phyloP scores from a whole-genome alignment of 768 basidiomycete species.

The Suillus sp. region DNA sequence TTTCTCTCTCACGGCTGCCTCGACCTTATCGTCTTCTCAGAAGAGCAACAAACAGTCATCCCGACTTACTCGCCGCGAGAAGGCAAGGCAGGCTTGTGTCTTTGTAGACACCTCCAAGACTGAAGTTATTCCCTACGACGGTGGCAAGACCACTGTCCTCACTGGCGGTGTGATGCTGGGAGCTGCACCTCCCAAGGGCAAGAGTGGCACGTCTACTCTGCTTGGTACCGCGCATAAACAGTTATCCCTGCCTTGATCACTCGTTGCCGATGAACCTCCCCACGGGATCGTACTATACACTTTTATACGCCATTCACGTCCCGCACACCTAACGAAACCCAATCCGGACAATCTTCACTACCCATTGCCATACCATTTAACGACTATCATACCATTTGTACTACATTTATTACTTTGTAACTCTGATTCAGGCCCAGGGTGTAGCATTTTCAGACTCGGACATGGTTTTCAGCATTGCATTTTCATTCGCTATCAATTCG shows the following conservation, averaged over 20 bases:
- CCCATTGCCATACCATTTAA: conserved; percentile 34
- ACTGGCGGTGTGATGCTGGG: conserved; percentile 90
- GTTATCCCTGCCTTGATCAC: neutral
- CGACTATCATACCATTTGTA: conserved; percentile 30
- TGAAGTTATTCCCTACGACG: conserved; percentile 83
- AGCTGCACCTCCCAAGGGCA: conserved; percentile 34
- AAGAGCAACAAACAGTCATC: conserved; percentile 45
- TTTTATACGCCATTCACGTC: conserved; percentile 27
- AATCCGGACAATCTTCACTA: conserved; percentile 28
- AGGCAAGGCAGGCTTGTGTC: conserved; percentile 65
- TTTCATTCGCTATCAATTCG: conserved; percentile 17
- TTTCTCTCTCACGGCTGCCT: conserved; percentile 65
- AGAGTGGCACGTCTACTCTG: conserved; percentile 27
- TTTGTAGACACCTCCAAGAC: conserved; percentile 74
- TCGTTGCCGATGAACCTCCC: neutral
- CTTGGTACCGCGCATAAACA: conserved; percentile 58
- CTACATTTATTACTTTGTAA: conserved; percentile 24
- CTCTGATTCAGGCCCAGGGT: conserved; percentile 20
- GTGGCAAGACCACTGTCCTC: conserved; percentile 85
- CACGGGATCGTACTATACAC: conserved; percentile 11
- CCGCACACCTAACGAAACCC: conserved; percentile 25
- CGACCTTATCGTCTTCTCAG: conserved; percentile 44
- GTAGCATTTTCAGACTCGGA: conserved; percentile 24
- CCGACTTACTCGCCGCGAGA: conserved; percentile 68
- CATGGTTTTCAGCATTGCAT: conserved; percentile 5